Evolutionary conservation across 352 stramenopile species (phyloP).

Genomic region (Stramenopiles sp.): DNA sequence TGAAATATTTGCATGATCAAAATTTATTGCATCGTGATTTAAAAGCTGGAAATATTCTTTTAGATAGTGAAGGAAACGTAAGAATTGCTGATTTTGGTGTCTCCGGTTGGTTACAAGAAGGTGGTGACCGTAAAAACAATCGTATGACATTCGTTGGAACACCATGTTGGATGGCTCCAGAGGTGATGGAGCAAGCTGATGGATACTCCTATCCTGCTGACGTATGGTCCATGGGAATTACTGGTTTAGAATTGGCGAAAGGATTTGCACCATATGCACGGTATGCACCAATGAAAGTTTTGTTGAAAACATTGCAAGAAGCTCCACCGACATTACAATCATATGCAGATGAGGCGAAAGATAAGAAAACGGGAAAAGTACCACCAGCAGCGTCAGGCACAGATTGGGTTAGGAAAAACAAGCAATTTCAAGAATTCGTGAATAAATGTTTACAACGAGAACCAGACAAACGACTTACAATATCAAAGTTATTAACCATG

Average conservation of each 20-base stretch:
- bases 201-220: conserved; percentile 89
- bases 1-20: conserved; percentile 98
- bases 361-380: no score
- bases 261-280: conserved; percentile 92
- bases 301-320: conserved; percentile 86
- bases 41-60: conserved; percentile 91
- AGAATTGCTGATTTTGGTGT: conserved; percentile 97
- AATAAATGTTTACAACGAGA: no score
- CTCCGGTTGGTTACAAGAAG: conserved; percentile 89
- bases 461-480: no score
- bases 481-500: no score
- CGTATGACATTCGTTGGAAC: conserved; percentile 95
- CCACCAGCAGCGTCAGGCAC: no score
- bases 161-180: conserved; percentile 83
- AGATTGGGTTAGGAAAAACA: no score
- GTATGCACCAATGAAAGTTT: conserved; percentile 90
- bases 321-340: conserved; percentile 70
- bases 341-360: no score
- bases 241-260: conserved; percentile 90
- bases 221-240: conserved; percentile 98
- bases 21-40: conserved; percentile 93
- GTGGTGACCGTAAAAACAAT: conserved; percentile 72
- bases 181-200: conserved; percentile 68
- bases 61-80: conserved; percentile 75
- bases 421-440: no score